Base-by-base conservation (phyloP, 495 filamentous ascomycete species). In the Neurospora sp. region DNA sequence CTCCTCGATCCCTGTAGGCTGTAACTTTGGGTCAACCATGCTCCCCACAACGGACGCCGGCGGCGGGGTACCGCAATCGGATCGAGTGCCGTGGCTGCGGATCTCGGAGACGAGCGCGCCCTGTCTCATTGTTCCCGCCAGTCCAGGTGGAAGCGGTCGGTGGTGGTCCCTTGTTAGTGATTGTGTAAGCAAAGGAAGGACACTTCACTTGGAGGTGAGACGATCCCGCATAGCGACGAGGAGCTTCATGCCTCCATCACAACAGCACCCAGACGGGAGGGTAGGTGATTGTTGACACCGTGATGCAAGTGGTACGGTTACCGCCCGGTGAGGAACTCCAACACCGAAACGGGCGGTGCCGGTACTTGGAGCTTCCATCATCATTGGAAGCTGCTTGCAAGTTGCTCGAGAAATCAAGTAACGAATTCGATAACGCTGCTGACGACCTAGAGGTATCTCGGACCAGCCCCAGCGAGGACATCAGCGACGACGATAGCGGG, bases 51-150 rank as follows among this genome's bases (percentile, higher is more conserved):
- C 73, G 74, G 42, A 49, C 27, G 44, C 74, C 73, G 75, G 71
- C 60, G 72, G 78, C 75, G 76, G 74, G 74, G 76, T 70, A 75
- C 72, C 69, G 54, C 78, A 79, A 76, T 75, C 77, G 77, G 76
- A 77, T 77, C 76, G 76, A 60, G 71, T 76, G 31, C 77, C 77
- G 76, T 72, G 40, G 70, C 60, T 49, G 70, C 75, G 69, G 69
- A 75, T 49, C 39, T 75, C 72, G 49, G 71, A 69, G 44, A 72
- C 54, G 54, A 66, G 54, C 54, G 54, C 54, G 54, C 54, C 54
- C 27, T 66, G 27, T 31, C 54, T 5, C 54, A 16, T 16, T 14
- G 23, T 62, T 31, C 54, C 54, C 54, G 54, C 54, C 54, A 31
- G 54, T 16, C 54, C 54, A 27, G 35, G 54, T 35, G 54, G 54